Conservation (phyloP, 306 rosid species). For the Luffa aegyptiaca region DNA sequence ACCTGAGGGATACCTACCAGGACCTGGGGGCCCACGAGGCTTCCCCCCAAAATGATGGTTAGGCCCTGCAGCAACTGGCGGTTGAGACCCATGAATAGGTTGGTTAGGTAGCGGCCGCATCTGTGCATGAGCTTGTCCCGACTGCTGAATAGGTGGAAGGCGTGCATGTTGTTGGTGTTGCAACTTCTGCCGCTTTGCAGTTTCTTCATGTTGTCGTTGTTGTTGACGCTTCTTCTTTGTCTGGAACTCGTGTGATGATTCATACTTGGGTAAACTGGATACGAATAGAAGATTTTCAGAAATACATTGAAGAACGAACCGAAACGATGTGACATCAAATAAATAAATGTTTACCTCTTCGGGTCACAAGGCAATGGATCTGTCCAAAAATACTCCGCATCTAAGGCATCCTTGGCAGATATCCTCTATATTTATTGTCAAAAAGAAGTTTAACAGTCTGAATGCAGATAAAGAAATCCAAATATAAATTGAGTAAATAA, state of each 20-base stretch:
- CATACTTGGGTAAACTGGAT: conserved; percentile 34
- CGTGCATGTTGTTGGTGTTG: conserved; percentile 40
- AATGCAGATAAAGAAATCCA: background rate
- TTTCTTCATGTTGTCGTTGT: conserved; percentile 38
- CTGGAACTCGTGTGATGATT: conserved; percentile 42
- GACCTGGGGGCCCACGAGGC: conserved; percentile 37
- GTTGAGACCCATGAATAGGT: conserved; percentile 29
- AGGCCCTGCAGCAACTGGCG: conserved; percentile 30
- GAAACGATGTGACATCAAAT: background rate
- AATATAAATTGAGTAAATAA: background rate
- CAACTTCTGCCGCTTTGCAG: conserved; percentile 38
- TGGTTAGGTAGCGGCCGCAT: conserved; percentile 36
- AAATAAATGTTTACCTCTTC: conserved; percentile 20
- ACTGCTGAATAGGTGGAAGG: conserved; percentile 40
- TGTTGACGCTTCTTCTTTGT: conserved; percentile 43
- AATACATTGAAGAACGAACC: background rate
- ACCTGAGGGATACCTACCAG: conserved; percentile 27
- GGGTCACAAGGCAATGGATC: conserved; percentile 47
- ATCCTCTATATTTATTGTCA: conserved; percentile 22
- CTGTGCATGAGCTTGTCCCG: conserved; percentile 39
- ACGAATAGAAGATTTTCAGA: background rate
- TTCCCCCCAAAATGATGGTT: conserved; percentile 29
- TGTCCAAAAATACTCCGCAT: conserved; percentile 42
- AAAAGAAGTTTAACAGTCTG: background rate
- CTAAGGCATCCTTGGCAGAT: conserved; percentile 41